These are phyloP conservation scores for Colletotrichum viniferum DNA, from an alignment of 2,329 filamentous ascomycete species.

Conservation along the genomic window DNA sequence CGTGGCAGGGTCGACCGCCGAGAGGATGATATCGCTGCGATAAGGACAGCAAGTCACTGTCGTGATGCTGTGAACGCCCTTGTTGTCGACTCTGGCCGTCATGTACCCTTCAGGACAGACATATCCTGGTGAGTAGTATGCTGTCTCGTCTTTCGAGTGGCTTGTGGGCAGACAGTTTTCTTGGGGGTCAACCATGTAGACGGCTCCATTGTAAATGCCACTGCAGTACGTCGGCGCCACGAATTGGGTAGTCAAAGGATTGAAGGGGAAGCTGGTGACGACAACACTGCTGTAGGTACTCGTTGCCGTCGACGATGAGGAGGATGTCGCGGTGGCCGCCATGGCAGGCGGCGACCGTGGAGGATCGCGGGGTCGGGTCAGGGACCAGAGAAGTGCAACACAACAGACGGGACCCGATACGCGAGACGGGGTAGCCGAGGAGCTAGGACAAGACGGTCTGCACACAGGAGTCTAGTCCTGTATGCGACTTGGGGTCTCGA, in stretches of 20 bases:
- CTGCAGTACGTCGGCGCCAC: slow-evolving; percentile 12
- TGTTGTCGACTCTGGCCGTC: slow-evolving; percentile 25
- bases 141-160: slow-evolving; percentile 13
- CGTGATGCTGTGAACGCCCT: slow-evolving; percentile 25
- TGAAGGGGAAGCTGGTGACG: slow-evolving; percentile 12
- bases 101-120: slow-evolving; percentile 12
- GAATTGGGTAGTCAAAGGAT: slow-evolving; percentile 24
- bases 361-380: not conserved
- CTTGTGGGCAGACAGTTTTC: slow-evolving; percentile 21
- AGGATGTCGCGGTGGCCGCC: not conserved
- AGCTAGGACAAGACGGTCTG: not conserved
- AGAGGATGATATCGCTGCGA: slow-evolving; percentile 21
- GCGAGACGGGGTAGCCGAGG: not conserved
- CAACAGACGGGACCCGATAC: not conserved
- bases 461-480: not conserved
- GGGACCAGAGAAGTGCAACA: not conserved
- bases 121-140: slow-evolving; percentile 16
- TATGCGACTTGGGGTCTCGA: not conserved
- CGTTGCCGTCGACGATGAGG: not conserved
- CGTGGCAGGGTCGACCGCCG: slow-evolving; percentile 23
- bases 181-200: slow-evolving; percentile 22
- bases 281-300: not conserved
- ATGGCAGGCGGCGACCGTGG: not conserved
- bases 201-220: slow-evolving; percentile 11
- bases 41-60: slow-evolving; percentile 29